Percentiles rank a stretch among this genome's conserved stretches.
Evolutionary conservation across 257 asterid species (phyloP).

Genomic region (Gardenia jasminoides): DNA sequence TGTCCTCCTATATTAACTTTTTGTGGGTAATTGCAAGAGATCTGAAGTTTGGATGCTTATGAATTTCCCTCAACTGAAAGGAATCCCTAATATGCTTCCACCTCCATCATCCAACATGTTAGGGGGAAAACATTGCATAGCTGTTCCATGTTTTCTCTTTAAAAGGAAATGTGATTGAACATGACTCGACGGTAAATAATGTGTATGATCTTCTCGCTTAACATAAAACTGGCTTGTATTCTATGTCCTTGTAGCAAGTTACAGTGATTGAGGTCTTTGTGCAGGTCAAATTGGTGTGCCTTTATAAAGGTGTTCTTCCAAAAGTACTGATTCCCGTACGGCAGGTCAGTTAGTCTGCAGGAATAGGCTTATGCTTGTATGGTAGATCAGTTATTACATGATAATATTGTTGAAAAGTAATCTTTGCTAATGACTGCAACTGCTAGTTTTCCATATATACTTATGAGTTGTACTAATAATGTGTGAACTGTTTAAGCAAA

Average conservation of each 20-base stretch:
- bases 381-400: too few relatives aligned
- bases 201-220: not conserved
- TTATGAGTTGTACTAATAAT: not conserved
- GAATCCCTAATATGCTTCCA: not conserved
- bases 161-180: not conserved
- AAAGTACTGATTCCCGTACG: conserved; percentile 67
- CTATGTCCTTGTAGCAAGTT: not conserved
- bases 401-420: too few relatives aligned
- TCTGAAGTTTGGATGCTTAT: not conserved
- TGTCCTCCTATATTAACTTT: not conserved
- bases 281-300: conserved; percentile 79
- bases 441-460: not conserved
- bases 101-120: not conserved
- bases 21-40: not conserved
- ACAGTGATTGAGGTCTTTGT: conserved; percentile 13
- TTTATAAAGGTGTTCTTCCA: conserved; percentile 78
- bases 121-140: not conserved
- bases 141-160: not conserved
- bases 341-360: conserved; percentile 46
- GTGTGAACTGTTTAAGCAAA: not conserved
- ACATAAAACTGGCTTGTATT: not conserved
- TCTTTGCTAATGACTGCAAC: not conserved
- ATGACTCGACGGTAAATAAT: not conserved
- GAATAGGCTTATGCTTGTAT: not conserved
- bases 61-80: not conserved